Percentiles rank a stretch among this genome's conserved stretches.
Evolutionary conservation across 176 grass and related monocot species (phyloP).

Genomic region (Phoenix dactylifera): DNA sequence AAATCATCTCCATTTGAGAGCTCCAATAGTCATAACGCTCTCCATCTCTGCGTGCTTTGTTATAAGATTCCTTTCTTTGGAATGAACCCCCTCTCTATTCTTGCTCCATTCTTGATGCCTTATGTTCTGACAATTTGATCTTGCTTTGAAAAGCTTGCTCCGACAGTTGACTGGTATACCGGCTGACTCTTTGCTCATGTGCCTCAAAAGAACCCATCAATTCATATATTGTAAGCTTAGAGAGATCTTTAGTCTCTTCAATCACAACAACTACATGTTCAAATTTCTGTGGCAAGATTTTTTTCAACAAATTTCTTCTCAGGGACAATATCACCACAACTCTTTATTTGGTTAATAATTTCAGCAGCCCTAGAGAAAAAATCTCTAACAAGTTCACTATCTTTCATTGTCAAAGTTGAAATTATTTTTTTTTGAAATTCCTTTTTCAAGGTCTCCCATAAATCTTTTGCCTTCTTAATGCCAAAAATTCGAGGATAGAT

Average conservation of each 20-base stretch:
- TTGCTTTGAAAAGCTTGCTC: no score
- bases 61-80: no score
- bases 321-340: background rate
- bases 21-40: no score
- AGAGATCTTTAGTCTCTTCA: background rate
- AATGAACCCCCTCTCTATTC: no score
- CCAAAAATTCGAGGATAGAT: background rate
- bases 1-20: no score
- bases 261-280: background rate
- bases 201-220: no score
- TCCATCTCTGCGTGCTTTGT: no score
- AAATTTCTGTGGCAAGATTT: background rate
- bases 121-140: no score
- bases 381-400: background rate
- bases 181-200: no score
- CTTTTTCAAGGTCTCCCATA: background rate
- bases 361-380: background rate
- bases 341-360: constrained; percentile 2
- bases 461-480: background rate
- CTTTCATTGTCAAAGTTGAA: background rate
- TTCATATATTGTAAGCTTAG: no score
- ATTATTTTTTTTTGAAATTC: background rate
- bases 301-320: background rate
- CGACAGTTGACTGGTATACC: no score
- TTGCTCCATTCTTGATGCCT: no score